Evolutionary conservation across 2,329 filamentous ascomycete genomes (phyloP).

Genomic region (Chaetomium globosum): DNA sequence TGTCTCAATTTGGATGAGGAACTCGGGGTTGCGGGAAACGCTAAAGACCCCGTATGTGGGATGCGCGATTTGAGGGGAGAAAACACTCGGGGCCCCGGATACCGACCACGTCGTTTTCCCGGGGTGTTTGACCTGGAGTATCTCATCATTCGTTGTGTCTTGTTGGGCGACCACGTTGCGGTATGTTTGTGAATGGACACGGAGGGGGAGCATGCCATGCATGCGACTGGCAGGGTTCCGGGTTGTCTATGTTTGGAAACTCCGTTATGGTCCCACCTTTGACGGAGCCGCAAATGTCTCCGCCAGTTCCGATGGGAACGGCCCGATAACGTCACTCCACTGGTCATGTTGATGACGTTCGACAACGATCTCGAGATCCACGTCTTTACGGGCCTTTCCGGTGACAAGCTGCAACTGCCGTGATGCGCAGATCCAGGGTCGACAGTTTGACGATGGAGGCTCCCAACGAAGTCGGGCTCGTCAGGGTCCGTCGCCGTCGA

Average conservation of each 20-base stretch:
- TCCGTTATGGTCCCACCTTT: constrained; percentile 19
- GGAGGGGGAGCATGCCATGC: background rate
- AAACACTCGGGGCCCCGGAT: constrained; percentile 13
- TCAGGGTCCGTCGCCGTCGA: background rate
- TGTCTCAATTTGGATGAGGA: constrained; percentile 1
- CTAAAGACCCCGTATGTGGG: background rate
- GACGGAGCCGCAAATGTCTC: constrained; percentile 21
- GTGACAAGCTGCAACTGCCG: constrained; percentile 19
- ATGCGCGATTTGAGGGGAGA: constrained; percentile 13
- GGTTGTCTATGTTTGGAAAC: constrained; percentile 12
- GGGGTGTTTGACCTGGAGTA: constrained; percentile 1
- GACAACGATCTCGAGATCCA: background rate
- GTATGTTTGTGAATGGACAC: background rate
- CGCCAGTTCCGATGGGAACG: constrained; percentile 27
- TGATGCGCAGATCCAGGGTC: constrained; percentile 6
- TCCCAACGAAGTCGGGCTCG: background rate
- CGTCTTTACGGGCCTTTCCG: constrained; percentile 10
- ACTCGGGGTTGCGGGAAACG: constrained; percentile 4
- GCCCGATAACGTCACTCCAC: constrained; percentile 30
- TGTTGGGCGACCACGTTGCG: constrained; percentile 4
- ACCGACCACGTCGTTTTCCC: background rate
- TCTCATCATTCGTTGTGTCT: background rate
- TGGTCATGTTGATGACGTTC: constrained; percentile 24
- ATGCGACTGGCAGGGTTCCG: constrained; percentile 1
- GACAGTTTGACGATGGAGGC: background rate